Conservation (phyloP, 1,284 basidiomycete genomes). For the Ganoderma leucocontextum region DNA sequence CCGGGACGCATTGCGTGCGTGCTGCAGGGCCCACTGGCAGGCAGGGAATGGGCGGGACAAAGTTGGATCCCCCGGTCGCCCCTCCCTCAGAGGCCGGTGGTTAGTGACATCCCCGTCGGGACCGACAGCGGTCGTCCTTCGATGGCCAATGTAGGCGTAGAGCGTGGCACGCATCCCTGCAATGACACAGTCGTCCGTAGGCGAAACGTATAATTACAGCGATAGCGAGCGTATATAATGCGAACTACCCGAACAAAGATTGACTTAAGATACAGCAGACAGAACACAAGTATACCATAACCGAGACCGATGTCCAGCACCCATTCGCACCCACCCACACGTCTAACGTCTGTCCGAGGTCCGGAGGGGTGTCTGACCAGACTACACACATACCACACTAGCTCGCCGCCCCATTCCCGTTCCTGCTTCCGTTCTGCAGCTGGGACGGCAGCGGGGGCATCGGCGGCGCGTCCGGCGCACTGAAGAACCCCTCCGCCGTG, state of each 20-base stretch:
- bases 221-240: not conserved
- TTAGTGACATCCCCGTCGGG: not conserved
- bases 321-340: not conserved
- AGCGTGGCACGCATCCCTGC: not conserved
- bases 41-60: not conserved
- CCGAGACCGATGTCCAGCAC: not conserved
- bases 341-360: not conserved
- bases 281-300: not conserved
- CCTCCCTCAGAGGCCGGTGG: not conserved
- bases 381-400: not conserved
- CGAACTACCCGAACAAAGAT: slow-evolving; percentile 2
- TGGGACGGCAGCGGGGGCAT: slow-evolving; percentile 39
- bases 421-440: slow-evolving; percentile 18
- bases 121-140: not conserved
- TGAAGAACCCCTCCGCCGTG: slow-evolving; percentile 78
- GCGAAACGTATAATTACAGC: not conserved
- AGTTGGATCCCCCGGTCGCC: not conserved
- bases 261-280: slow-evolving; percentile 19
- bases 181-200: not conserved
- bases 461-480: slow-evolving; percentile 56
- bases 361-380: not conserved
- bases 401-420: slow-evolving; percentile 8
- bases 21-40: not conserved
- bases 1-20: not conserved
- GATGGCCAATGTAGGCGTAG: not conserved